These are phyloP conservation scores for Arthroderma sp. DNA, from an alignment of 2,329 filamentous ascomycete species.

Conservation along the genomic window DNA sequence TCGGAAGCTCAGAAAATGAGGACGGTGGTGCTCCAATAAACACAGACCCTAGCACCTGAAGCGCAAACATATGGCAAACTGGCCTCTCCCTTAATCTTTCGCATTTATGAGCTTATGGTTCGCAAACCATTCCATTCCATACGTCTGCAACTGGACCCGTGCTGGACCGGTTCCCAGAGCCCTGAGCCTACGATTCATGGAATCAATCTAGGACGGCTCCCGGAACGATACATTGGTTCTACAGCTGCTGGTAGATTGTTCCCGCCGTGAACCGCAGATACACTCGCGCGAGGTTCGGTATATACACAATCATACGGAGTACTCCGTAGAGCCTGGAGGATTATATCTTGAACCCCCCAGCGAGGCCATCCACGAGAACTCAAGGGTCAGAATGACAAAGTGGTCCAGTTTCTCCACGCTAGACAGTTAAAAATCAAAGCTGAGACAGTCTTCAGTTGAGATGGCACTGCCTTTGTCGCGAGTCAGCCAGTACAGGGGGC, in stretches of 20 bases:
- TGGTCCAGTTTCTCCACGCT: neutral
- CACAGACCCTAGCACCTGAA: neutral
- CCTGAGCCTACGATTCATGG: neutral
- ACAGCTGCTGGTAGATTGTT: neutral
- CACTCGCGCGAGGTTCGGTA: neutral
- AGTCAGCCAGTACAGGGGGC: neutral
- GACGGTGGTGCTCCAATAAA: conserved; percentile 5
- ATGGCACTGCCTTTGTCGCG: neutral
- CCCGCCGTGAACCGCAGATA: neutral
- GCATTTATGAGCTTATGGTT: neutral
- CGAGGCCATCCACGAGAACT: neutral
- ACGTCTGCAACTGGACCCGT: neutral
- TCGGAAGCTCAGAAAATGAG: conserved; percentile 33
- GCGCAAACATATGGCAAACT: neutral
- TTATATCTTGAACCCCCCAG: neutral
- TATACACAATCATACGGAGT: neutral
- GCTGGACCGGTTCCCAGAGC: neutral
- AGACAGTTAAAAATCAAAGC: neutral
- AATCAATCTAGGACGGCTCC: neutral
- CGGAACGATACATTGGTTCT: neutral
- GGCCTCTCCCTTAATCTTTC: neutral
- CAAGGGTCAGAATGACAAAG: neutral
- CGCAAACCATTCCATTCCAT: neutral
- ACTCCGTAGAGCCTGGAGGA: neutral
- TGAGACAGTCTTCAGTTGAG: neutral